Evolutionary conservation across 2,329 filamentous ascomycete species (phyloP).

Genomic region (Aspergillus intermedius): DNA sequence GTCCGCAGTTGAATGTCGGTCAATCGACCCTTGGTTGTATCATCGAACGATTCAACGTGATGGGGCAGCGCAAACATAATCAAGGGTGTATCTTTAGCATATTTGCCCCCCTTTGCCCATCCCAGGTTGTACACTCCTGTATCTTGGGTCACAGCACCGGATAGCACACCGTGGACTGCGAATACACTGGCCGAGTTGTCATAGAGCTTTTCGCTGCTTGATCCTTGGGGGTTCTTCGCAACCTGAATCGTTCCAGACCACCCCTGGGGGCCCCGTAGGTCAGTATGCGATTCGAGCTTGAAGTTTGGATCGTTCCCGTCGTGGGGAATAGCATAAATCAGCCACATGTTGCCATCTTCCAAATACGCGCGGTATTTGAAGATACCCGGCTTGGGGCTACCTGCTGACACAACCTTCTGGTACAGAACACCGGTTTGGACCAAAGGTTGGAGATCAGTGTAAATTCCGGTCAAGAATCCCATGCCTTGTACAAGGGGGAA

Average conservation of each 20-base stretch:
- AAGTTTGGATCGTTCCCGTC: conserved; percentile 60
- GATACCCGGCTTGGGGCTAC: conserved; percentile 54
- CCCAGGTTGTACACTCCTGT: conserved; percentile 65
- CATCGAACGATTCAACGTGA: conserved; percentile 69
- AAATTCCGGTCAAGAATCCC: conserved; percentile 75
- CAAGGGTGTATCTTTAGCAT: conserved; percentile 49
- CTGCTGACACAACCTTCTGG: conserved; percentile 52
- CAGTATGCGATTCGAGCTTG: conserved; percentile 58
- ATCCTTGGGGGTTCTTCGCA: conserved; percentile 61
- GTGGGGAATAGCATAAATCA: conserved; percentile 65
- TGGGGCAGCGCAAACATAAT: conserved; percentile 87
- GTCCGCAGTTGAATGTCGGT: conserved; percentile 61
- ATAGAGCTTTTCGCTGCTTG: conserved; percentile 59
- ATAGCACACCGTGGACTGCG: conserved; percentile 56
- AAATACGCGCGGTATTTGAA: conserved; percentile 71
- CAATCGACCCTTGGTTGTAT: conserved; percentile 43
- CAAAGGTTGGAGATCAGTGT: conserved; percentile 61
- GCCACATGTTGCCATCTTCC: conserved; percentile 68
- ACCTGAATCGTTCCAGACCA: conserved; percentile 80
- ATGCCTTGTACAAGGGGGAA: conserved; percentile 87
- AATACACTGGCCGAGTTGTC: conserved; percentile 74
- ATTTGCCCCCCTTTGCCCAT: conserved; percentile 65
- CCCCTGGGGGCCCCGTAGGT: conserved; percentile 56
- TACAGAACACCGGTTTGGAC: conserved; percentile 73
- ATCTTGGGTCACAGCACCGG: conserved; percentile 51